Evolutionary conservation across 257 asterid species (phyloP), one percentile per base, ranked within the genome.

Genomic region (Solanum pimpinellifolium): DNA sequence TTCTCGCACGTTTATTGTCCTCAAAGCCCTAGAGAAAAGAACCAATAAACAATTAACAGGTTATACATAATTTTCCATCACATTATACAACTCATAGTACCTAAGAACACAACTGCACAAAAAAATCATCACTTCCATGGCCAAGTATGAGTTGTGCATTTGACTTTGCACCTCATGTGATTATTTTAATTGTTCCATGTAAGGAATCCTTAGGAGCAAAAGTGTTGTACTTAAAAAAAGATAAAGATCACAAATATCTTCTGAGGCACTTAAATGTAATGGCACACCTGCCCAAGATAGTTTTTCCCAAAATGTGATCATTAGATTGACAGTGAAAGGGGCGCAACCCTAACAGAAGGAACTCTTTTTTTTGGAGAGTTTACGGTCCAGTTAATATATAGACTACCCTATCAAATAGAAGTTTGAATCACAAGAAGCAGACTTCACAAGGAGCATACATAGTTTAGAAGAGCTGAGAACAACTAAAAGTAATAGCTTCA

Each of bases 1-100:
- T 88, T 97, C 99, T 82, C 96, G 94, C 44, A 94, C 85, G 86
- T 94, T 97, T 84, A 97, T 97, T 37, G 97, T 95, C 89, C 87
- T 91, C 98, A 97, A 91, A 86, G 99, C 99, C 98, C 99, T 97
- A 81, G 25, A 87, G 81, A 52, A 83, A 76, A 16, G 59, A 86
- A 68, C 10, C 68, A 80, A 47, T 42, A 47, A 68, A 80, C 85
- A 80, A 80, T 16, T 27, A 80, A 80, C 84, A 47, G 18, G 68
- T 47, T 8, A 27, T 15, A 80, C 44, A 80, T 47, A 46, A 47
- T 47, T 29, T 29, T 47, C 9, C 16, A 47, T 27, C 68, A 80
- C 68, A 80, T 29, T 29, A 16, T 29, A 47, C 68, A 47, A 29
- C 68, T 80, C 68, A 80, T 29, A 80, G 29, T 47, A 80, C 85